Percentiles rank a stretch among this genome's conserved stretches.
Conservation (phyloP, 306 rosid species). For the Trifolium fragiferum region DNA sequence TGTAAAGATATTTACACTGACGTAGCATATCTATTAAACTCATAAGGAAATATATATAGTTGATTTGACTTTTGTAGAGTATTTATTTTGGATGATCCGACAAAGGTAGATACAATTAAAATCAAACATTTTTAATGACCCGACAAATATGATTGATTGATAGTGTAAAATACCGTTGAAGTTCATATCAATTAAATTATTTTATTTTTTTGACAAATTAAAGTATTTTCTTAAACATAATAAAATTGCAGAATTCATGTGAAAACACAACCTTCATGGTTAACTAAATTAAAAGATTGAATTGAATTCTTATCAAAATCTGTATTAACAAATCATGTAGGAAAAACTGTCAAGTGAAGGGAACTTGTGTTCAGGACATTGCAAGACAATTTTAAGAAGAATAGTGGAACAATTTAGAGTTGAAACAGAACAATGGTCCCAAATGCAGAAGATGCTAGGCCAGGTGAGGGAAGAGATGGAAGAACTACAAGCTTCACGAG, state of each 20-base stretch:
- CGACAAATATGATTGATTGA: background rate
- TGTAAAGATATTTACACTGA: too few relatives aligned
- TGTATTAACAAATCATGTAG: conserved; percentile 40
- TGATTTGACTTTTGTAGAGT: too few relatives aligned
- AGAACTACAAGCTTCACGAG: conserved; percentile 84
- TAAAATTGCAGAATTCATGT: background rate
- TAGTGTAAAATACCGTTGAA: background rate
- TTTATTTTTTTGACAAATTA: too few relatives aligned
- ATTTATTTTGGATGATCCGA: too few relatives aligned
- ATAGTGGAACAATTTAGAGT: conserved; percentile 86
- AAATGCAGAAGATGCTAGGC: conserved; percentile 89
- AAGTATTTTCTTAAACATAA: too few relatives aligned
- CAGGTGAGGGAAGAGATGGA: conserved; percentile 93
- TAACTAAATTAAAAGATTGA: conserved; percentile 4
- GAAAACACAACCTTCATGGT: conserved; percentile 17
- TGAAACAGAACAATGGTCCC: conserved; percentile 98
- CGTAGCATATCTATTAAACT: too few relatives aligned
- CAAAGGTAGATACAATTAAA: too few relatives aligned
- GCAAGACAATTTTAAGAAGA: conserved; percentile 76
- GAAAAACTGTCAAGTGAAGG: conserved; percentile 54
- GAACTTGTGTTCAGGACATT: conserved; percentile 74
- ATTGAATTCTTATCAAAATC: conserved; percentile 20
- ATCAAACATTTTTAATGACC: background rate
- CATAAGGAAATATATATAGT: too few relatives aligned
- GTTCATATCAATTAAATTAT: too few relatives aligned